Evolutionary conservation across 768 basidiomycete species (phyloP), one percentile per base, ranked within the genome.

Genomic region (Kwoniella sp.): DNA sequence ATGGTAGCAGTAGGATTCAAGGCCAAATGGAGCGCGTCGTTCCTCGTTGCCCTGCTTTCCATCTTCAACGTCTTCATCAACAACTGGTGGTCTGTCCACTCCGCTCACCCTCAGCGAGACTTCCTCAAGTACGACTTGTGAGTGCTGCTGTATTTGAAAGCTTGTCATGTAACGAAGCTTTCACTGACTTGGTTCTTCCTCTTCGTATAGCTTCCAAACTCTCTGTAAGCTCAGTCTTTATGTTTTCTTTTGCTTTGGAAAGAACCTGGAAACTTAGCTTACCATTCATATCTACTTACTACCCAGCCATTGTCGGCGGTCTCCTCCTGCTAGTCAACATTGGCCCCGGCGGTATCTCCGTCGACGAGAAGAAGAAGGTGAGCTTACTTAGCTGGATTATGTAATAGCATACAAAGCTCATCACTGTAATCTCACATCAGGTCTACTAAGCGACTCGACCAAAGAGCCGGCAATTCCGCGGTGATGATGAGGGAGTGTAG

Each of bases 1-100:
- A 97, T 95, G 91, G 94, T 99, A 52, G 96, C 94, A 10, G 85
- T 98, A 65, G 96, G 96, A 49, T 98, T 97, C 87, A 98, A 98
- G 83, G 95, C 96, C 73, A 98, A 97, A 82, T 96, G 93, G 91
- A 92, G 91, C 15, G 95, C 95, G 1, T 86, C 88, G 13, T 98
- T 98, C 87, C 86, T 99, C 65, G 94, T 97, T 64, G 81, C 96
- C 68, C 85, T 93, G 2, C 82, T 99, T 74, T 91, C 90, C 77
- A 80, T 91, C 72, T 97, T 98, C 88, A 99, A 99, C 79, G 92
- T 95, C 33, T 91, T 95, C 73, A 91, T 90, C 81, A 99, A 99
- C 85, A 96, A 97, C 82, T 99, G 91, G 90, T 99, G 95, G 95
- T 88, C 86, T 70, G 88, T 98, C 24, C 88, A 92, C 79, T 86